phyloP scores from a whole-genome alignment of 768 basidiomycete genomes.

The Rhodotorula kratochvilovae region DNA sequence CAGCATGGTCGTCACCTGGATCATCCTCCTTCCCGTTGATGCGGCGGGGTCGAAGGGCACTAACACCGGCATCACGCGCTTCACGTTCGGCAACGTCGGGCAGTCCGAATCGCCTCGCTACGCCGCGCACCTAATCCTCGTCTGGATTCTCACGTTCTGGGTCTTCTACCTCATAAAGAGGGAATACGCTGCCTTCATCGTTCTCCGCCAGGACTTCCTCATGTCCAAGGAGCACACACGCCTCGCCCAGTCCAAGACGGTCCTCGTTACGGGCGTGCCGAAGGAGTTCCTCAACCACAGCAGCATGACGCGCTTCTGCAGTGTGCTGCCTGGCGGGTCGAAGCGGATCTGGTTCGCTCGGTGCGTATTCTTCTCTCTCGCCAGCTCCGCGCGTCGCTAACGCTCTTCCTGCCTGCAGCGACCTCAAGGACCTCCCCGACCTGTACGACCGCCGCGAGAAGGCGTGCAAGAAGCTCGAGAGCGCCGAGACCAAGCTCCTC shows the following conservation, averaged over 20 bases:
- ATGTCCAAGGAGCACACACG: conserved; percentile 67
- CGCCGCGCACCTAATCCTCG: conserved; percentile 71
- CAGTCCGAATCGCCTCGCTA: conserved; percentile 57
- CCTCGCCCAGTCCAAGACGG: conserved; percentile 79
- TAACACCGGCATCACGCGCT: conserved; percentile 50
- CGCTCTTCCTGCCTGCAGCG: conserved; percentile 48
- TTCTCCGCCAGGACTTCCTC: conserved; percentile 74
- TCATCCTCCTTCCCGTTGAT: conserved; percentile 71
- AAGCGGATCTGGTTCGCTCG: conserved; percentile 88
- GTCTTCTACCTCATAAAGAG: conserved; percentile 71
- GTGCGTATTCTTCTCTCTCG: conserved; percentile 47
- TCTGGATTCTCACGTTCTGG: conserved; percentile 79
- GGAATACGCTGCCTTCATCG: conserved; percentile 77
- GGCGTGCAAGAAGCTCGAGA: conserved; percentile 75
- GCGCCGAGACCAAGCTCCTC: conserved; percentile 73
- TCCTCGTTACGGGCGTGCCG: conserved; percentile 87
- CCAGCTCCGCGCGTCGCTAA: too few species aligned
- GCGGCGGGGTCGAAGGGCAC: conserved; percentile 57
- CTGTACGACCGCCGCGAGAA: conserved; percentile 68
- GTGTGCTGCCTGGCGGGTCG: conserved; percentile 83
- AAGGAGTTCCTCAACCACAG: conserved; percentile 66
- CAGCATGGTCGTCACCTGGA: conserved; percentile 69
- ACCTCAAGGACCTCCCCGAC: conserved; percentile 81
- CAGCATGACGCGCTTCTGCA: conserved; percentile 51
- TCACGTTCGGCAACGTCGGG: conserved; percentile 71